phyloP scores from a whole-genome alignment of 257 asterid genomes.

The Solanum habrochaites region DNA sequence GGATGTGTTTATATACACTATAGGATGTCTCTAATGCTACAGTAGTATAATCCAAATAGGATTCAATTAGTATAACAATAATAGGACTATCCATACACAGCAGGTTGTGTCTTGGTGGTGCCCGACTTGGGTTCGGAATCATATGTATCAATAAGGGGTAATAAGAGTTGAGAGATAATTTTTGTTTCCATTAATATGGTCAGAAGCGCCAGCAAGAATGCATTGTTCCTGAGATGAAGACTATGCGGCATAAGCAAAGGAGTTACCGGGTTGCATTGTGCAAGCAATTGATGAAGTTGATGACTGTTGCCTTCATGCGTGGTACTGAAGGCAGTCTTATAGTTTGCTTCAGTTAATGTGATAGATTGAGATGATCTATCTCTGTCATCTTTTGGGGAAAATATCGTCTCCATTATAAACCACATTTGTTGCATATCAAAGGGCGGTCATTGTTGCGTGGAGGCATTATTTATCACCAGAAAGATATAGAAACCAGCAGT shows the following conservation, averaged over 20 bases:
- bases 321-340: background rate
- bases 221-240: background rate
- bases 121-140: too few relatives aligned
- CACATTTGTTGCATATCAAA: background rate
- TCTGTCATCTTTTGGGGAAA: background rate
- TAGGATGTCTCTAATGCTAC: too few relatives aligned
- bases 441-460: background rate
- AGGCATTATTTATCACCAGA: background rate
- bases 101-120: too few relatives aligned
- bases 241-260: background rate
- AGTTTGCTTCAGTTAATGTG: background rate
- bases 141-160: background rate
- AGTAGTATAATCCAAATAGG: too few relatives aligned
- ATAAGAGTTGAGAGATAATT: too few relatives aligned
- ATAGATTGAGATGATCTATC: background rate
- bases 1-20: too few relatives aligned
- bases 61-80: too few relatives aligned
- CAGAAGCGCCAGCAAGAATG: background rate
- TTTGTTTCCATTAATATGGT: background rate
- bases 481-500: background rate
- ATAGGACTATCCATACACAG: too few relatives aligned
- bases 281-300: background rate
- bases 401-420: background rate
- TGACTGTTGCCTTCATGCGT: background rate
- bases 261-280: background rate